Evolutionary conservation across 2,329 filamentous ascomycete genomes (phyloP), one percentile per base, ranked within the genome.

Genomic region (Alternaria sp.): DNA sequence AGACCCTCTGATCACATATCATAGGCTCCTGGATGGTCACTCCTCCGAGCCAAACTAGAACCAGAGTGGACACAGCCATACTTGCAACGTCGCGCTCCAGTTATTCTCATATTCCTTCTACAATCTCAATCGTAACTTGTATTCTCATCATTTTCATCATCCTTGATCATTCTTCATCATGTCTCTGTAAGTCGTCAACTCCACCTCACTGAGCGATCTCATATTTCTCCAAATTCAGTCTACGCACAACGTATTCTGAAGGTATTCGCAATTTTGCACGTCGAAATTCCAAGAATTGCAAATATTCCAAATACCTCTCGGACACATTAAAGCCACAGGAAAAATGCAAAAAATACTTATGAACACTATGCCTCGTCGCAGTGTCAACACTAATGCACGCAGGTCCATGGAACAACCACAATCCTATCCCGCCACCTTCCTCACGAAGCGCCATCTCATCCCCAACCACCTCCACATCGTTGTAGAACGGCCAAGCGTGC

Each of bases 401-500:
- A 56, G 53, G n/a, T 33, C 28, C 13, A 29, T 42, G 26, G 8
- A 44, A 24, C 36, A 51, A 28, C 26, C 53, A 5, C 45, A 26
- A 10, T 31, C 33, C 4, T 33, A 42, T 2, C 29, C 37, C 1
- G 36, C 36, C 23, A 36, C 37, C 28, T 29, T 41, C 9, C 24
- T 51, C 2, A 41, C 11, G 6, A 41, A 42, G 14, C 53, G 45
- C 9, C 24, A 10, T 13, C 7, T 10, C 36, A 11, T 42, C 8
- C 53, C 53, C 17, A 10, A 31, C 2, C 24, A 41, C 3, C 45
- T 56, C 23, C 33, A 56, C 36, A 44, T 51, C 21, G n/a, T 29
- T 26, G n/a, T 51, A 14, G 37, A 49, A 7, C 36, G 42, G 5
- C 10, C 40, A 51, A 41, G 36, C 24, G 24, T 17, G 4, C 9